A percentile compares a stretch with the other conserved stretches of the same genome.
These are phyloP conservation scores for Lactifluus pinguis DNA, from an alignment of 768 basidiomycete species.

Conservation along the genomic window DNA sequence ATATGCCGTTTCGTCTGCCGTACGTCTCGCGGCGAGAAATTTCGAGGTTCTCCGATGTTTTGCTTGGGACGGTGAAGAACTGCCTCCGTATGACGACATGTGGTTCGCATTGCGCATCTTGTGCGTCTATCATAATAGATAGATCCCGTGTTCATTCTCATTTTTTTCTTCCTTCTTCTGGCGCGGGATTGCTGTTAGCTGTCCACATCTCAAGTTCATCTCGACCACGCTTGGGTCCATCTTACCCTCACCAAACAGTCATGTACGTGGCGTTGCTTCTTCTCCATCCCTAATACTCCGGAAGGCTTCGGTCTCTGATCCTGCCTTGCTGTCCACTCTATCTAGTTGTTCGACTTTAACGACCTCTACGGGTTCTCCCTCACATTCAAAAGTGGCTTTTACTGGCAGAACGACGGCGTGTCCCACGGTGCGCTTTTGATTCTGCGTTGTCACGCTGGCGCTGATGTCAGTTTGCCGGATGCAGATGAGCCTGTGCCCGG, in stretches of 20 bases:
- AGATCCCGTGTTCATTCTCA: no score
- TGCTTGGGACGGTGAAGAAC: constrained; percentile 58
- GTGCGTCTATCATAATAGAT: constrained; percentile 31
- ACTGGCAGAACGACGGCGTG: constrained; percentile 46
- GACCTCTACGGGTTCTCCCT: constrained; percentile 56
- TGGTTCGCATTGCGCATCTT: constrained; percentile 65
- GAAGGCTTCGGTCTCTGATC: neutral
- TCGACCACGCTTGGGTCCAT: constrained; percentile 53
- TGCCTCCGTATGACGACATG: constrained; percentile 62
- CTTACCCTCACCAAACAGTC: constrained; percentile 49
- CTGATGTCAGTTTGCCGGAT: constrained; percentile 1
- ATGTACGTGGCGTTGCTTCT: constrained; percentile 36
- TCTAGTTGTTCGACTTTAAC: constrained; percentile 59
- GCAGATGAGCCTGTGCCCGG: constrained; percentile 40
- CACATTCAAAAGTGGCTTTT: constrained; percentile 52
- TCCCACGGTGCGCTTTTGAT: constrained; percentile 40
- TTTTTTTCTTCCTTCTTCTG: no score
- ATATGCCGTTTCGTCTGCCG: constrained; percentile 39
- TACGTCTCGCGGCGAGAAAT: constrained; percentile 38
- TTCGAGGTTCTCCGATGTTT: constrained; percentile 61
- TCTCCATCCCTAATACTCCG: no score
- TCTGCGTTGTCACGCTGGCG: neutral
- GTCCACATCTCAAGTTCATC: constrained; percentile 54
- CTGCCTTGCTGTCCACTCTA: neutral
- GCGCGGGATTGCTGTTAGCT: constrained; percentile 31